Evolutionary conservation across 352 stramenopile genomes (phyloP).

Genomic region (Phytophthora tentaculata): DNA sequence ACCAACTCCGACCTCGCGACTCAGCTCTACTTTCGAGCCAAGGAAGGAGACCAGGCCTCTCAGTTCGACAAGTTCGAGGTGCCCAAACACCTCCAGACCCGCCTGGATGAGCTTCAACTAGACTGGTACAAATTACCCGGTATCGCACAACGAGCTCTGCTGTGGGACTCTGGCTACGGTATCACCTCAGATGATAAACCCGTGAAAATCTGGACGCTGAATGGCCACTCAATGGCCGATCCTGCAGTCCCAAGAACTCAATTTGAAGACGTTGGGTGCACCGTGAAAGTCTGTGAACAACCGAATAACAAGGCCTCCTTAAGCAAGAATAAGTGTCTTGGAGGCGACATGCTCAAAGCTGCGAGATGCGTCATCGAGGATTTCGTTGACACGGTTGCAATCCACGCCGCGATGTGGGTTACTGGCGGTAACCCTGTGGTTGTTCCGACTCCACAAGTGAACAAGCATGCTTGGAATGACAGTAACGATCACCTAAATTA

Average conservation of each 20-base stretch:
- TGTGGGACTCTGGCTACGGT: constrained; percentile 32
- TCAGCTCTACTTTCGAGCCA: constrained; percentile 31
- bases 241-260: neutral
- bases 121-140: constrained; percentile 15
- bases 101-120: constrained; percentile 1
- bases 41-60: neutral
- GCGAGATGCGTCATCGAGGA: constrained; percentile 29
- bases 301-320: neutral
- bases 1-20: constrained; percentile 34
- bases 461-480: neutral
- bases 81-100: neutral
- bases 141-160: constrained; percentile 27
- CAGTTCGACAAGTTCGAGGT: neutral
- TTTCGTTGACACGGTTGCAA: neutral
- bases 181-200: neutral
- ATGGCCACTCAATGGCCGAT: neutral
- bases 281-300: neutral
- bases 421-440: neutral
- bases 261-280: neutral
- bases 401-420: neutral
- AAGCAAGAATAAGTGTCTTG: constrained; percentile 20
- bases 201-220: neutral
- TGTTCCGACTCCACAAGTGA: neutral
- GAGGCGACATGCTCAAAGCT: constrained; percentile 23
- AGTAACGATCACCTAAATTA: neutral